Evolutionary conservation across 2,329 filamentous ascomycete genomes (phyloP).

Genomic region (Berkeleyomyces basicola): DNA sequence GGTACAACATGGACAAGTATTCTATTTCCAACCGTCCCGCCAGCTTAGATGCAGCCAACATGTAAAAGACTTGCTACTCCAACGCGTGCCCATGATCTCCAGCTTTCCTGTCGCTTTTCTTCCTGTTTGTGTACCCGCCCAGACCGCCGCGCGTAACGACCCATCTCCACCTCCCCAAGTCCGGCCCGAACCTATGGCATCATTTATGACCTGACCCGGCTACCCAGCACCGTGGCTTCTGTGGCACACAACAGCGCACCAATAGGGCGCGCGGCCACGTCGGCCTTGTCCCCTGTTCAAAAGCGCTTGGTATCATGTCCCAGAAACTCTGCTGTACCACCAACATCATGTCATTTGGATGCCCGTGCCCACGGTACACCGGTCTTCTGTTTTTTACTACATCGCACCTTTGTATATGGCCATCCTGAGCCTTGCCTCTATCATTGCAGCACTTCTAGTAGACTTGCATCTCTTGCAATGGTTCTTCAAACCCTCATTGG

Average conservation of each 20-base stretch:
- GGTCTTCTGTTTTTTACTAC: not conserved
- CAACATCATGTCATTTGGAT: not conserved
- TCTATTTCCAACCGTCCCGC: not conserved
- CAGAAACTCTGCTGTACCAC: not conserved
- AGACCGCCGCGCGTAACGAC: not conserved
- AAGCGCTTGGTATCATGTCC: not conserved
- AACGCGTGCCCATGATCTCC: not conserved
- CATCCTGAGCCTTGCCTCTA: too few species aligned
- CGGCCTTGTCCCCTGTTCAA: not conserved
- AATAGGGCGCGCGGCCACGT: not conserved
- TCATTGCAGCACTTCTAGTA: not conserved
- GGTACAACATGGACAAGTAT: not conserved
- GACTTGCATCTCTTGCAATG: slow-evolving; percentile 11
- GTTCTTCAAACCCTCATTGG: slow-evolving; percentile 23
- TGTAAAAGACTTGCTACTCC: not conserved
- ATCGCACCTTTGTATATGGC: not conserved
- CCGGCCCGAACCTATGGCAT: not conserved
- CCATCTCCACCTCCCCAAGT: not conserved
- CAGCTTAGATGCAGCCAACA: not conserved
- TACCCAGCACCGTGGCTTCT: not conserved
- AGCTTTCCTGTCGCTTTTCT: not conserved
- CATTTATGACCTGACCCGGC: not conserved
- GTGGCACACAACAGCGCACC: not conserved
- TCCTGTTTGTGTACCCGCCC: not conserved
- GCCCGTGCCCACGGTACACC: not conserved